phyloP scores from a whole-genome alignment of 768 basidiomycete genomes.

The Amanita thiersii region DNA sequence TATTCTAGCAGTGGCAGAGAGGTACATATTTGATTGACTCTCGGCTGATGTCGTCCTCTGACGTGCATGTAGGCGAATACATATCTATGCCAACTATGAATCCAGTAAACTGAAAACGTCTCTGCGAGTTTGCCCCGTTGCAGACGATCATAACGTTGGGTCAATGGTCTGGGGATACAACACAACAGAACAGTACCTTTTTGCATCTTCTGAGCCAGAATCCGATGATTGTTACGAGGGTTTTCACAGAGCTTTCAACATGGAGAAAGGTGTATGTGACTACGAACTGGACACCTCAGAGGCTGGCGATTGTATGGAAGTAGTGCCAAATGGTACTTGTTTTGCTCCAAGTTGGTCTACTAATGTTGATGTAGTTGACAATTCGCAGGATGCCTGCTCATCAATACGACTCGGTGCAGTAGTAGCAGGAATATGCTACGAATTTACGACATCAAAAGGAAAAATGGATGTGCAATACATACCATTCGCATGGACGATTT shows the following conservation, averaged over 20 bases:
- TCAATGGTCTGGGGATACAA: constrained; percentile 45
- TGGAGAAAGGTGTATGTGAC: constrained; percentile 13
- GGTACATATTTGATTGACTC: constrained; percentile 16
- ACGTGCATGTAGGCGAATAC: constrained; percentile 15
- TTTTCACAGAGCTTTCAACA: constrained; percentile 45
- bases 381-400: constrained; percentile 23
- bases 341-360: background rate
- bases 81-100: constrained; percentile 13
- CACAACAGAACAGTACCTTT: constrained; percentile 29
- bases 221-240: constrained; percentile 22
- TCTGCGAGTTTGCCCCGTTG: constrained; percentile 12
- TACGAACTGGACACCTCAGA: constrained; percentile 37
- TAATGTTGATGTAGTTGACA: constrained; percentile 3
- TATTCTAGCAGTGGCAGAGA: constrained; percentile 33
- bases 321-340: constrained; percentile 36
- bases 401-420: constrained; percentile 23
- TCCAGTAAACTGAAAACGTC: constrained; percentile 8
- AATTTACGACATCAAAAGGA: constrained; percentile 43
- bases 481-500: constrained; percentile 29
- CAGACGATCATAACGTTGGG: constrained; percentile 26
- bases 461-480: constrained; percentile 17
- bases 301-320: constrained; percentile 43
- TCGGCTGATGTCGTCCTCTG: constrained; percentile 4
- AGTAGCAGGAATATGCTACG: constrained; percentile 28
- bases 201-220: constrained; percentile 49